These are phyloP conservation scores for Cucurbita argyrosperma DNA, from an alignment of 306 rosid species.

Conservation along the genomic window DNA sequence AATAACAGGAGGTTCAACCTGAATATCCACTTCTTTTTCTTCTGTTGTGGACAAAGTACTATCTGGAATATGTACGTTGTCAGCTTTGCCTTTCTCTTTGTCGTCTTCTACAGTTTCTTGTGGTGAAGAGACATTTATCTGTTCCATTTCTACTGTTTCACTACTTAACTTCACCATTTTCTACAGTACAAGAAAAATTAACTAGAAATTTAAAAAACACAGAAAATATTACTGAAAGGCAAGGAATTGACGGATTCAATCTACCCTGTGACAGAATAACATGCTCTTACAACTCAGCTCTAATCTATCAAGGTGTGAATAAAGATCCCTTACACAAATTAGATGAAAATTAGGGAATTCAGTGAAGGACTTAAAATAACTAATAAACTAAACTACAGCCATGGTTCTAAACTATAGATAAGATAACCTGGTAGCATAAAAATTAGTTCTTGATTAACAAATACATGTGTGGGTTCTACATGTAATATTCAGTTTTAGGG, in stretches of 20 bases:
- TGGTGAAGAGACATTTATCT: not conserved
- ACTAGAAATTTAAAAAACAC: not conserved
- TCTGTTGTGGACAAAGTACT: not conserved
- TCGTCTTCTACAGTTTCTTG: constrained; percentile 4
- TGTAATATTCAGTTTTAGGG: not conserved
- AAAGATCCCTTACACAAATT: not conserved
- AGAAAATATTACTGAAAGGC: not conserved
- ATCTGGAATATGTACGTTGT: not conserved
- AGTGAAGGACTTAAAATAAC: not conserved
- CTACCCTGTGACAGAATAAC: not conserved
- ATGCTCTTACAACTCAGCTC: not conserved
- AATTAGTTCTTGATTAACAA: not conserved
- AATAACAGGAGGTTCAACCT: not conserved
- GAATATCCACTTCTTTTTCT: not conserved
- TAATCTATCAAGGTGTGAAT: not conserved
- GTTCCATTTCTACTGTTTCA: constrained; percentile 1
- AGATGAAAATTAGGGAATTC: not conserved
- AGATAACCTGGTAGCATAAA: not conserved
- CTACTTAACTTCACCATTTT: not conserved
- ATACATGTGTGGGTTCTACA: not conserved
- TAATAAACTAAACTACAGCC: not conserved
- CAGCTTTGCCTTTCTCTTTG: not conserved
- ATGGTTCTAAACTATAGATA: not conserved
- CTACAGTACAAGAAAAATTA: not conserved
- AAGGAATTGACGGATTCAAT: not conserved